Evolutionary conservation across 2,329 filamentous ascomycete species (phyloP), one percentile per base, ranked within the genome.

Genomic region (Lithohypha guttulata): DNA sequence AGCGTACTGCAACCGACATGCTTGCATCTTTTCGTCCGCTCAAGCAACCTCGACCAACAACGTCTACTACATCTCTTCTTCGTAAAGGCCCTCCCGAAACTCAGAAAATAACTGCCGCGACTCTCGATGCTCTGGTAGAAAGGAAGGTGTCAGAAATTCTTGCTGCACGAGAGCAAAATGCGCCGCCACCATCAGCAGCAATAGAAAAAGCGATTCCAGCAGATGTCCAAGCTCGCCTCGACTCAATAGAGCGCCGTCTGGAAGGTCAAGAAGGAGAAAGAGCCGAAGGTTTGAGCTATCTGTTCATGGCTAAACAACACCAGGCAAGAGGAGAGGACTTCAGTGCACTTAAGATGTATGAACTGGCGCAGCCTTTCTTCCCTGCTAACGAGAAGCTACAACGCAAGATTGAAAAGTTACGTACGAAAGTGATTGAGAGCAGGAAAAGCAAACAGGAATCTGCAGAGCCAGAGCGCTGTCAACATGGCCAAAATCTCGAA

Each of bases 281-380:
- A 38, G 79, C 84, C 0, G 84, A 94, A 46, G 91, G 89, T 0
- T 61, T 96, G 19, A 82, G 85, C 8, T 85, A 82, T 52, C 63
- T 96, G 22, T 69, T 95, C n/a, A 85, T 91, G 70, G 89, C 85
- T 1, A 83, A 91, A 49, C 86, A 95, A 57, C 83, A 93, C 54
- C 86, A 87, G 55, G 84, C 85, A 37, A 72, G 77, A 3, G 85
- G 85, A 2, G 84, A 95, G 50, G 78, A 93, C 36, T 67, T 66
- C 3, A 82, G 75, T 22, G 85, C 87, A 0, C 62, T 96, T 43
- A 77, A 76, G 51, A 89, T 91, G 76, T 95, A 93, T 55, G 80
- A 89, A 57, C 67, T 84, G 47, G 89, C 89, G 0, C 63, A 85
- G 37, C 81, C 84, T 0, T 91, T 77, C 60, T 96, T 96, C 52